phyloP scores from a whole-genome alignment of 495 filamentous ascomycete species.

The Penicillium cataractarum region DNA sequence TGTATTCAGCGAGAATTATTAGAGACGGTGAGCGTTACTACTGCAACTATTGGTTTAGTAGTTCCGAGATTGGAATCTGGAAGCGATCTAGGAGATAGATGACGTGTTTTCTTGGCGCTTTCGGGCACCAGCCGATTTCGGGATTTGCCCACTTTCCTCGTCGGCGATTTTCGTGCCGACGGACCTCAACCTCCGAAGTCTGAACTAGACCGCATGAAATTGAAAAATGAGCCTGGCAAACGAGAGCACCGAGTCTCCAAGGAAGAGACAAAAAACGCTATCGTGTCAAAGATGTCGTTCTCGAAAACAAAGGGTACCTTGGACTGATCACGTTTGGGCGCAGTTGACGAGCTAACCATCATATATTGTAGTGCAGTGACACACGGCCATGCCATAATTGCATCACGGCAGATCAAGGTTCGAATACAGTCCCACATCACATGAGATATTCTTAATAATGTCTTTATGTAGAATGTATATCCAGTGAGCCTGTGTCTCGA shows the following conservation, averaged over 20 bases:
- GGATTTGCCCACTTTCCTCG: background rate
- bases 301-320: slow-evolving; percentile 23
- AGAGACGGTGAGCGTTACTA: no score
- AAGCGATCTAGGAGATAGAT: background rate
- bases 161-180: slow-evolving; percentile 6
- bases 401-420: slow-evolving; percentile 15
- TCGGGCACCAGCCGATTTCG: background rate
- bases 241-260: slow-evolving; percentile 1
- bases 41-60: no score
- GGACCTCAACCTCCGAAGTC: slow-evolving; percentile 5
- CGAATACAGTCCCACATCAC: background rate
- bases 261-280: slow-evolving; percentile 17
- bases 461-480: slow-evolving; percentile 15
- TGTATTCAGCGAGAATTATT: no score
- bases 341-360: background rate
- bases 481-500: slow-evolving; percentile 14
- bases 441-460: background rate
- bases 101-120: background rate
- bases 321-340: background rate
- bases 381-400: slow-evolving; percentile 22
- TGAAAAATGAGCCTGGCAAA: background rate
- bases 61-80: background rate
- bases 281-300: slow-evolving; percentile 22
- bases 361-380: slow-evolving; percentile 12
- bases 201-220: background rate